A percentile compares a stretch with the other conserved stretches of the same genome.
Conservation (phyloP, 2,329 filamentous ascomycete species). For the Akanthomyces muscarius region DNA sequence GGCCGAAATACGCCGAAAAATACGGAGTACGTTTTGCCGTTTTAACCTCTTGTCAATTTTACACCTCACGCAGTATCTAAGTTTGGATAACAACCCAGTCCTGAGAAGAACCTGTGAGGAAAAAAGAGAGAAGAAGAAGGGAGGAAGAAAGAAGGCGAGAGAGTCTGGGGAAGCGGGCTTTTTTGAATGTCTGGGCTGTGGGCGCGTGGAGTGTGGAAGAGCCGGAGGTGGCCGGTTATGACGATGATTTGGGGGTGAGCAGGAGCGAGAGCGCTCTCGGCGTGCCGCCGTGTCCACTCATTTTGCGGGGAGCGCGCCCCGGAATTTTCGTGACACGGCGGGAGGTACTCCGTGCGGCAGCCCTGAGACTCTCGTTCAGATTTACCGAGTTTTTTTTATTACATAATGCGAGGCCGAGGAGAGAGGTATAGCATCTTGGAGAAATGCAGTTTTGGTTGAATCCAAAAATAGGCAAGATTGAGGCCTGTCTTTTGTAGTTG, state of each 20-base stretch:
- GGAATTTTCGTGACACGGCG: no score
- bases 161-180: not conserved
- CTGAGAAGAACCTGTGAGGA: not conserved
- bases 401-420: no score
- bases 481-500: no score
- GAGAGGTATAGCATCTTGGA: no score
- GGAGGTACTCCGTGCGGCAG: no score
- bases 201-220: not conserved
- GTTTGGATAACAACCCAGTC: not conserved
- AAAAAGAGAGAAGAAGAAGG: not conserved
- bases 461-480: no score
- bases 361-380: no score
- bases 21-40: not conserved
- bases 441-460: no score
- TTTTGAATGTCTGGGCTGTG: not conserved
- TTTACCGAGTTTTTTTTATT: no score
- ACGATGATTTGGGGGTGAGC: not conserved
- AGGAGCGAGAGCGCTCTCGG: not conserved
- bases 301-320: no score
- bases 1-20: not conserved
- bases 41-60: not conserved
- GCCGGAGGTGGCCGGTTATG: conserved; percentile 12
- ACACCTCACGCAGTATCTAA: conserved; percentile 8
- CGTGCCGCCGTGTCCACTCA: not conserved
- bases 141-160: not conserved